Evolutionary conservation across 305 asterid species (phyloP).

Genomic region (Solanum aculeatissimum): DNA sequence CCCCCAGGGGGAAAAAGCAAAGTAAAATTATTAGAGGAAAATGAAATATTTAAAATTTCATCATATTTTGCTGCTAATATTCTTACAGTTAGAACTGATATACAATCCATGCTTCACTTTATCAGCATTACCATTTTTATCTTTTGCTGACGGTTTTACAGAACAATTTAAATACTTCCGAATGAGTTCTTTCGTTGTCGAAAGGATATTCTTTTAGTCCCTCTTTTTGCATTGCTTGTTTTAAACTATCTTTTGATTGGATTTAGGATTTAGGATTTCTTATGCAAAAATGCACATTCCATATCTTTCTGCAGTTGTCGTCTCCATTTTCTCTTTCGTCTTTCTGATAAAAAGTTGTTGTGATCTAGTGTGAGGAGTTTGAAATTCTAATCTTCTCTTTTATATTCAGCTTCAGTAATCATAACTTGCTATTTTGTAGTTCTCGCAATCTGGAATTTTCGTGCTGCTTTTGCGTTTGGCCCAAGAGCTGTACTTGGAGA

Average conservation of each 20-base stretch:
- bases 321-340: background rate
- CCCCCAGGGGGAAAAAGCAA: background rate
- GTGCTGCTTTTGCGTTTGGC: slow-evolving; percentile 78
- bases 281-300: background rate
- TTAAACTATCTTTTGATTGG: background rate
- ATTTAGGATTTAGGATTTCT: background rate
- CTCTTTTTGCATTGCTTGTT: background rate
- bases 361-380: background rate
- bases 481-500: slow-evolving; percentile 43
- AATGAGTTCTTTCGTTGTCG: background rate
- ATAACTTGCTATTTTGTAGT: slow-evolving; percentile 28
- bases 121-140: background rate
- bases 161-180: background rate
- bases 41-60: background rate
- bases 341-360: background rate
- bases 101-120: background rate
- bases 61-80: background rate
- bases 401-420: background rate
- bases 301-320: background rate
- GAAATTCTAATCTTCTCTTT: background rate
- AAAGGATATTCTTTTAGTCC: background rate
- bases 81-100: background rate
- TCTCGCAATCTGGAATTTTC: slow-evolving; percentile 70
- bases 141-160: background rate
- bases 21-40: background rate